Percentiles rank a stretch among this genome's conserved stretches.
Evolutionary conservation across 1,284 basidiomycete species (phyloP).

Genomic region (Cutaneotrichosporon arboriforme): DNA sequence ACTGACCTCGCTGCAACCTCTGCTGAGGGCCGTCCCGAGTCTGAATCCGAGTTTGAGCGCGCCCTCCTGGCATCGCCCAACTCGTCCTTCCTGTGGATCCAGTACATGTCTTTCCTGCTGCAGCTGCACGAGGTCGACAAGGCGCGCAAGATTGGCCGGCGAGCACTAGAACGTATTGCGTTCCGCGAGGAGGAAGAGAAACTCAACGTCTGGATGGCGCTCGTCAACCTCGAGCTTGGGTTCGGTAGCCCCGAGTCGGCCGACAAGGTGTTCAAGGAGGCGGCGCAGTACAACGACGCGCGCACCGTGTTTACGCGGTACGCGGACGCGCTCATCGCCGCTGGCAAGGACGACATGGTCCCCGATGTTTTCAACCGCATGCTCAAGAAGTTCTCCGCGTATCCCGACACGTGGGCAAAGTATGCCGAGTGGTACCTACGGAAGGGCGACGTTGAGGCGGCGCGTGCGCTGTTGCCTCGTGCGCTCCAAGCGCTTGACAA

Average conservation of each 20-base stretch:
- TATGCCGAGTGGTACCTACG: slow-evolving; percentile 73
- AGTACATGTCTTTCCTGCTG: slow-evolving; percentile 98
- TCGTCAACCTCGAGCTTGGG: slow-evolving; percentile 90
- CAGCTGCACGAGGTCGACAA: slow-evolving; percentile 93
- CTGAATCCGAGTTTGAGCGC: slow-evolving; percentile 90
- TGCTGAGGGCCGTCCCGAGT: slow-evolving; percentile 72
- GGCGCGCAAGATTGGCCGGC: slow-evolving; percentile 77
- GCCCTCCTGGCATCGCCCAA: slow-evolving; percentile 91
- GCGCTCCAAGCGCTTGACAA: slow-evolving; percentile 90
- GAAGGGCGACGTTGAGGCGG: slow-evolving; percentile 66
- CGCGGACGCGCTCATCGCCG: slow-evolving; percentile 75
- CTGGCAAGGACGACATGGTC: slow-evolving; percentile 69
- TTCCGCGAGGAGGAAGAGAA: slow-evolving; percentile 97
- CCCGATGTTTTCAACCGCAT: slow-evolving; percentile 79
- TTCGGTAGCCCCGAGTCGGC: slow-evolving; percentile 81
- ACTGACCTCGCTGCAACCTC: slow-evolving; percentile 78
- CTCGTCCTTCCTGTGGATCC: slow-evolving; percentile 97
- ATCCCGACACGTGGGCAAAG: slow-evolving; percentile 85
- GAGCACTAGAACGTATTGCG: slow-evolving; percentile 81
- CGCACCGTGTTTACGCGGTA: slow-evolving; percentile 82
- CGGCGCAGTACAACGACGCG: slow-evolving; percentile 82
- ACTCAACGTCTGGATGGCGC: slow-evolving; percentile 94
- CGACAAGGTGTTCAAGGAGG: slow-evolving; percentile 81
- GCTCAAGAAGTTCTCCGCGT: slow-evolving; percentile 86
- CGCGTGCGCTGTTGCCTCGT: slow-evolving; percentile 80